Conservation (phyloP, 306 rosid species). For the Leucaena leucocephala region DNA sequence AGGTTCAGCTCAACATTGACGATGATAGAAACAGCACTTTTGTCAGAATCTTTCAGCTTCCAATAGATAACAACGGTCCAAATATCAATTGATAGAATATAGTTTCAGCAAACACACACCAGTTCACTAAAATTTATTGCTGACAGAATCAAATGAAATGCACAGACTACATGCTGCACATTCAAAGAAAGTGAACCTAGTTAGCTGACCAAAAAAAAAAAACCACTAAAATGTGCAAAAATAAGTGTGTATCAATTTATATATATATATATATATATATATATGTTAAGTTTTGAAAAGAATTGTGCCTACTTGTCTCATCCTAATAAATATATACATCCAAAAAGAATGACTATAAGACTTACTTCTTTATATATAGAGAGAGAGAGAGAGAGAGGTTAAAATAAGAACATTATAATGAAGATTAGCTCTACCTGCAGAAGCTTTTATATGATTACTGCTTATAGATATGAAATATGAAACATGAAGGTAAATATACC, state of each 20-base stretch:
- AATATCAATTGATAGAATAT: not conserved
- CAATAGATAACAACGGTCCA: not conserved
- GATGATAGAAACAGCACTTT: not conserved
- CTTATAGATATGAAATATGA: constrained; percentile 10
- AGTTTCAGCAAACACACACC: not conserved
- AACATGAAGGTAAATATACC: constrained; percentile 51
- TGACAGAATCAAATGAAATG: not conserved
- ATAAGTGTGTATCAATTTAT: not conserved
- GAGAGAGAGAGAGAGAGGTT: too few relatives aligned
- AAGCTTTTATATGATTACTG: constrained; percentile 5
- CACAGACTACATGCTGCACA: not conserved
- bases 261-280: too few relatives aligned
- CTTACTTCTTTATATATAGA: not conserved
- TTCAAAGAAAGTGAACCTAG: not conserved
- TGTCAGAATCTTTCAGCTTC: not conserved
- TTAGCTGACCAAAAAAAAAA: not conserved
- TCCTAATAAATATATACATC: not conserved
- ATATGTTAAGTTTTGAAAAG: not conserved
- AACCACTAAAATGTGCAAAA: not conserved
- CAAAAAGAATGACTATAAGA: not conserved
- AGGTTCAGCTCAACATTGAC: not conserved
- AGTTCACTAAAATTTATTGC: not conserved
- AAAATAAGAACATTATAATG: not conserved
- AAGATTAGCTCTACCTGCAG: not conserved
- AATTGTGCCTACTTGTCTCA: not conserved